These are phyloP conservation scores for Otatea glauca DNA, from an alignment of 176 grass and related monocot species.

Conservation along the genomic window DNA sequence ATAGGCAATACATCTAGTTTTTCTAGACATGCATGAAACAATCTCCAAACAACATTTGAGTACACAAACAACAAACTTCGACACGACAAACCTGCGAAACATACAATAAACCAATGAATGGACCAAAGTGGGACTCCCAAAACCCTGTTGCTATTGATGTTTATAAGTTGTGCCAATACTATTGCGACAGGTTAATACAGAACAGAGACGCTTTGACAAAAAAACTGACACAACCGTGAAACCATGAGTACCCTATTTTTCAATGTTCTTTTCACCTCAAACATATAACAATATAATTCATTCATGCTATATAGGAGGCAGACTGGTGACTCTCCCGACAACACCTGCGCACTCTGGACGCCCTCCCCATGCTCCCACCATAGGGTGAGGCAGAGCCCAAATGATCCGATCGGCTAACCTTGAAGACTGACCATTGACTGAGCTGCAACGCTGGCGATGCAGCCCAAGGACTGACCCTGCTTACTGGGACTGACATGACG, in stretches of 20 bases:
- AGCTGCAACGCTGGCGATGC: constrained; percentile 51
- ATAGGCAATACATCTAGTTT: not conserved
- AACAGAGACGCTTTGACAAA: constrained; percentile 47
- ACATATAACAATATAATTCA: constrained; percentile 54
- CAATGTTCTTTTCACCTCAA: constrained; percentile 59
- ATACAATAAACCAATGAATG: constrained; percentile 48
- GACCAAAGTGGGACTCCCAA: constrained; percentile 48
- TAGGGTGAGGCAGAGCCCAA: constrained; percentile 45
- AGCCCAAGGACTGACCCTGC: constrained; percentile 45
- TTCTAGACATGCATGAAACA: not conserved
- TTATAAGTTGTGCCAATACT: constrained; percentile 55
- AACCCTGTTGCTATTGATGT: constrained; percentile 54
- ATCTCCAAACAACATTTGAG: not conserved
- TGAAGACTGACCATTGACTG: constrained; percentile 62
- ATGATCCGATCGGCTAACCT: constrained; percentile 54
- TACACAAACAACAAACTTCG: not conserved
- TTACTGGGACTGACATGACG: constrained; percentile 64
- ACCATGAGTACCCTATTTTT: constrained; percentile 50
- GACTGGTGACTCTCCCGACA: constrained; percentile 38
- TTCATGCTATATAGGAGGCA: constrained; percentile 67
- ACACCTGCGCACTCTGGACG: constrained; percentile 43
- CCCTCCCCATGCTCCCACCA: constrained; percentile 47
- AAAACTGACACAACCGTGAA: constrained; percentile 50
- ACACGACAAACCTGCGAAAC: constrained; percentile 3
- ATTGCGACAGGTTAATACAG: constrained; percentile 57